Evolutionary conservation across 495 filamentous ascomycete species (phyloP), one percentile per base, ranked within the genome.

Genomic region (Aspergillus biplanus): DNA sequence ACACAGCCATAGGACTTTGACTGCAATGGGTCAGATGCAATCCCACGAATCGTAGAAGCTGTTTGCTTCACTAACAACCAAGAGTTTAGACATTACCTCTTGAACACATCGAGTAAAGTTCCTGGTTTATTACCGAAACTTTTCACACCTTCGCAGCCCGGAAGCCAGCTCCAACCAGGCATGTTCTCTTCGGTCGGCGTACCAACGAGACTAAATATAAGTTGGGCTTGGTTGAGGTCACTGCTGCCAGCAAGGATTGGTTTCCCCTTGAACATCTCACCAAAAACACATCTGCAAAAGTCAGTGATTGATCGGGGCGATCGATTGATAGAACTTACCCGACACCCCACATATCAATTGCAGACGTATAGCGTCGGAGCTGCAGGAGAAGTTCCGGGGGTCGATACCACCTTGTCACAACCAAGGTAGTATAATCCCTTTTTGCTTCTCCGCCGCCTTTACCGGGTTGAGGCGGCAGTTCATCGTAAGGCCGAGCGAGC

Each of bases 311-410:
- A 62, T 39, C 16, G 21, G 16, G 8, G 33, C 35, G 6, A 58
- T 44, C 9, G 7, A 6, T 54, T 33, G 3, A 68, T 42, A 46
- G 12, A 16, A 18, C 82, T 80, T 83, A 94, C 90, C 94, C 94
- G 68, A 96, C 93, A 70, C 95, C 95, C 95, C 95, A 99, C 82
- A 98, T 84, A 75, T 99, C 95, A 72, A 99, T 97, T 4, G 95
- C 93, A 27, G 95, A 90, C 35, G 95, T 99, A 71, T 99, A 99
- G 60, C 82, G 83, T 63, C 90, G 88, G 11, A 98, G 83, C 52
- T 92, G 89, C 39, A 99, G 81, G 27, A 99, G 81, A 8, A 99
- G 82, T 80, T 99, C 95, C 12, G 95, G 95, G 61, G 95, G 95
- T 33, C 95, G 84, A 70, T 99, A 99, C 95, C 95, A 99, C 59